Evolutionary conservation across 2,329 filamentous ascomycete genomes (phyloP).

Genomic region (Oidium heveae): DNA sequence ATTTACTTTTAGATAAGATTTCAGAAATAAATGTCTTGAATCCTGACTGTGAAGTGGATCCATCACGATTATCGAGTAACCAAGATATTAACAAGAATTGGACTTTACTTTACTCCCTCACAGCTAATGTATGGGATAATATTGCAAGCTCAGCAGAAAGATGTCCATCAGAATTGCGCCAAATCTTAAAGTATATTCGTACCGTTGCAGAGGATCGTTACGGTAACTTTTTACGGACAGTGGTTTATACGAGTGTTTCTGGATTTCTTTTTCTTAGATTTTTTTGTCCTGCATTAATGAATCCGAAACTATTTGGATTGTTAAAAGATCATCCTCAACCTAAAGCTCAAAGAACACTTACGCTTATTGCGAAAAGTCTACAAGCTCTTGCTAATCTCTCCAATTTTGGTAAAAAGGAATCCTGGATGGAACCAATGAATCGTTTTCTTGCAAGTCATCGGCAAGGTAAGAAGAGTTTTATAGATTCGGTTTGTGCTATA

Average conservation of each 20-base stretch:
- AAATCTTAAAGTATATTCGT: constrained; percentile 73
- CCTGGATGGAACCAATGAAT: constrained; percentile 99
- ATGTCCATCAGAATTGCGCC: constrained; percentile 57
- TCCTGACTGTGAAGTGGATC: constrained; percentile 85
- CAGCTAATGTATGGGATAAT: constrained; percentile 62
- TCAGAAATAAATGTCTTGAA: constrained; percentile 75
- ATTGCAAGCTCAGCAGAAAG: constrained; percentile 51
- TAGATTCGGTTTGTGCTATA: constrained; percentile 68
- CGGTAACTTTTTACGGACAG: constrained; percentile 71
- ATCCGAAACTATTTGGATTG: constrained; percentile 78
- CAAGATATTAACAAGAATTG: constrained; percentile 69
- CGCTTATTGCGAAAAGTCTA: constrained; percentile 74
- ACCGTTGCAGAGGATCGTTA: constrained; percentile 88
- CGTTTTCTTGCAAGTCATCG: constrained; percentile 54
- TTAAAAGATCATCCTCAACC: constrained; percentile 59
- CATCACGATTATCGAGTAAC: constrained; percentile 39
- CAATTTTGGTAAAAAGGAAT: constrained; percentile 78
- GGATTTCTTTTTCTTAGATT: constrained; percentile 87
- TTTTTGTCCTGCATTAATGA: constrained; percentile 87
- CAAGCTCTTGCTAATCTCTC: constrained; percentile 81
- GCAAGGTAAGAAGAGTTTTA: constrained; percentile 60
- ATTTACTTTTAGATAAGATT: constrained; percentile 65
- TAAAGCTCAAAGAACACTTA: constrained; percentile 66
- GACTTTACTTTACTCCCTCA: constrained; percentile 49
- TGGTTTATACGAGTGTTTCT: constrained; percentile 81